Base-by-base conservation (phyloP, 2,329 filamentous ascomycete genomes). In the Pestalotiopsis sp. region DNA sequence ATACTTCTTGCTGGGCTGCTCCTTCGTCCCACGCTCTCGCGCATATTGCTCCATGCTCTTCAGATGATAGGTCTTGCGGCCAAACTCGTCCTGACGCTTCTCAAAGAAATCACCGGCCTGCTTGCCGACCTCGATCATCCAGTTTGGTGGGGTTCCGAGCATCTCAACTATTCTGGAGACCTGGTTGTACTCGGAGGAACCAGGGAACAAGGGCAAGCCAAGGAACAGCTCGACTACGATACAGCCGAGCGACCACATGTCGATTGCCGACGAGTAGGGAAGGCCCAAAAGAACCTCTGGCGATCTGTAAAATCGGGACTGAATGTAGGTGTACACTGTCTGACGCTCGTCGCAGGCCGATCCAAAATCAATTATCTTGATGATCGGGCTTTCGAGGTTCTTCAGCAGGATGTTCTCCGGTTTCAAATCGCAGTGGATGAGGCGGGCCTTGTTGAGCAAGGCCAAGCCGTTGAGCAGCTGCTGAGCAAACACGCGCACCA, bases 81-180 rank as follows among this genome's bases (percentile, higher is more conserved):
- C 95, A 77, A 93, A 99, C 77, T 99, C 96, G 77, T 99, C 96
- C 72, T 90, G 87, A 49, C 88, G 84, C 82, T 98, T 98, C 81
- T 99, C 95, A 76, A 97, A 99, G 79, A 99, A 99, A 75, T 98
- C 95, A 59, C 94, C 93, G 0, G 95, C 93, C 80, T 99, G 96
- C 82, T 99, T 99, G 75, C 96, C 96, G 88, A 97, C 97, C 79
- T 99, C 96, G 68, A 99, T 88, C 96, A 99, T 99, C 96, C 96
- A 99, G 72, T 94, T 97, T 49, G 94, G 95, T 1, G 96, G 95
- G 73, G 97, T 91, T 12, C 96, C 96, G 9, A 99, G 88, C 96
- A 99, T 99, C 82, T 99, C 96, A 25, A 96, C 95, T 72, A 99
- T 99, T 66, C 96, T 88, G 36, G 95, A 95, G 20, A 99, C 95